Conservation (phyloP, 2,329 filamentous ascomycete species). For the Cryoendolithus antarcticus region DNA sequence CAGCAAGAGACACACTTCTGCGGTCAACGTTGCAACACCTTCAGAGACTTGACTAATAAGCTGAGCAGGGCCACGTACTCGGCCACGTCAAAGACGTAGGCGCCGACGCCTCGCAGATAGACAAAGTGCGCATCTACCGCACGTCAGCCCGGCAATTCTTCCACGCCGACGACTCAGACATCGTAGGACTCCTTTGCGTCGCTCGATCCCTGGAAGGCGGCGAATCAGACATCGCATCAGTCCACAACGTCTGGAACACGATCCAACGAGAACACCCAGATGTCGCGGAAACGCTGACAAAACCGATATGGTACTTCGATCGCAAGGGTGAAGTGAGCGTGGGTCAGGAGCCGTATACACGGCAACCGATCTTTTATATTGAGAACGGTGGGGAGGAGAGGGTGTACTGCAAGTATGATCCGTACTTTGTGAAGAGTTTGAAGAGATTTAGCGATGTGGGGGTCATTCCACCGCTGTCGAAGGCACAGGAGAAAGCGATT, state of each 20-base stretch:
- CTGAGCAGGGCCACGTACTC: conserved; percentile 57
- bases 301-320: conserved; percentile 85
- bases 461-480: conserved; percentile 58
- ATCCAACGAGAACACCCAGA: conserved; percentile 65
- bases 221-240: conserved; percentile 68
- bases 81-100: conserved; percentile 84
- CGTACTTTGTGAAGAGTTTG: conserved; percentile 72
- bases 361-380: conserved; percentile 53
- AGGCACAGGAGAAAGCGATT: conserved; percentile 56
- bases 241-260: conserved; percentile 71
- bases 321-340: conserved; percentile 70
- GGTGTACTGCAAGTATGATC: conserved; percentile 79
- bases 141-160: conserved; percentile 79
- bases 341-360: conserved; percentile 47
- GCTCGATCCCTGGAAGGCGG: conserved; percentile 67
- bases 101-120: conserved; percentile 67
- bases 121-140: conserved; percentile 80
- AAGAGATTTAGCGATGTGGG: conserved; percentile 61
- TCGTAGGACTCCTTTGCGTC: conserved; percentile 74
- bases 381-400: conserved; percentile 55
- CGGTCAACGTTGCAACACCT: too few relatives aligned
- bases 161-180: conserved; percentile 70
- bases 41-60: too few relatives aligned
- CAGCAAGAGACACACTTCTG: too few relatives aligned
- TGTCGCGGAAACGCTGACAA: conserved; percentile 60